Conservation (phyloP, 1,284 basidiomycete species). For the Omphalotus olearius region DNA sequence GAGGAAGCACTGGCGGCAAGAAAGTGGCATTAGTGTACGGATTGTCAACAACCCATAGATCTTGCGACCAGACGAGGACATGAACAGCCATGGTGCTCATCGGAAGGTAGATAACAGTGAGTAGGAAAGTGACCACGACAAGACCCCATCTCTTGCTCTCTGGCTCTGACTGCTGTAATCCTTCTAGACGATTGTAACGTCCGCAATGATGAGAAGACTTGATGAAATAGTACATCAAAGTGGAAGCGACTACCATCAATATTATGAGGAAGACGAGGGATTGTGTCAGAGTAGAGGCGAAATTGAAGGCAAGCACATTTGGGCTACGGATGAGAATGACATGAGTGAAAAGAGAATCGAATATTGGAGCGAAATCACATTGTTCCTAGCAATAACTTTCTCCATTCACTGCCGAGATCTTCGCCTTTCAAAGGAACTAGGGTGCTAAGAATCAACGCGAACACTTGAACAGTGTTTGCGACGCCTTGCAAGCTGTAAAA, state of each 20-base stretch:
- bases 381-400: constrained; percentile 55
- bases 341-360: not conserved
- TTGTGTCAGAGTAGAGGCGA: constrained; percentile 49
- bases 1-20: constrained; percentile 41
- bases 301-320: constrained; percentile 66
- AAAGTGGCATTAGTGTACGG: constrained; percentile 59
- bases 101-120: constrained; percentile 66
- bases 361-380: constrained; percentile 41
- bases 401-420: constrained; percentile 43
- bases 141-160: constrained; percentile 46
- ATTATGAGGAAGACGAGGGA: constrained; percentile 52
- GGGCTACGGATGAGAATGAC: constrained; percentile 38
- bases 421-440: constrained; percentile 40
- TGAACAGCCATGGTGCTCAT: constrained; percentile 70
- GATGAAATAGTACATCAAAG: constrained; percentile 54
- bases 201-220: constrained; percentile 44
- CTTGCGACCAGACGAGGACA: constrained; percentile 68
- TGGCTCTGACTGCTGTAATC: constrained; percentile 42
- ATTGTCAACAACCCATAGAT: constrained; percentile 69
- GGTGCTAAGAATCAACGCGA: constrained; percentile 56
- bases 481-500: constrained; percentile 69
- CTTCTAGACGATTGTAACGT: constrained; percentile 48
- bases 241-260: constrained; percentile 49
- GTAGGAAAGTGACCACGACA: constrained; percentile 54
- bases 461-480: constrained; percentile 64